Percentiles rank a stretch among this genome's conserved stretches.
These are phyloP conservation scores for Dichomitus squalens DNA, from an alignment of 1,284 basidiomycete species.

Conservation along the genomic window DNA sequence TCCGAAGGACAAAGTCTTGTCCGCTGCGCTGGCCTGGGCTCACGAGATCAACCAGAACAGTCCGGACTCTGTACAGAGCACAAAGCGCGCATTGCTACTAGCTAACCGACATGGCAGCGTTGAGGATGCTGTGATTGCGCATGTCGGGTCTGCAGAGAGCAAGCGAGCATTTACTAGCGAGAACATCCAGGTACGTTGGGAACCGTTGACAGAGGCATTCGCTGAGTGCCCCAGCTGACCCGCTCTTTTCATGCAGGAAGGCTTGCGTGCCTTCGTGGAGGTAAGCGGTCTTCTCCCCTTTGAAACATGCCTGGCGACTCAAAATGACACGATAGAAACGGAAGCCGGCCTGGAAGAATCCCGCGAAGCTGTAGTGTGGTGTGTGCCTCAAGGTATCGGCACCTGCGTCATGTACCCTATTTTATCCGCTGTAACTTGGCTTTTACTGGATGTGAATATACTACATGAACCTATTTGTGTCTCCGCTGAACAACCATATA, in stretches of 20 bases:
- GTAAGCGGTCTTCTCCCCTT: constrained; percentile 25
- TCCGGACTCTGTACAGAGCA: constrained; percentile 79
- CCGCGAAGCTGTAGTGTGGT: constrained; percentile 50
- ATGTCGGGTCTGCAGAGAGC: constrained; percentile 53
- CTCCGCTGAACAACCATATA: too few species aligned
- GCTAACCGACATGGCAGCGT: constrained; percentile 53
- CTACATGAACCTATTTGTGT: too few species aligned
- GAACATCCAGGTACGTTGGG: constrained; percentile 66
- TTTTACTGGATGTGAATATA: too few species aligned
- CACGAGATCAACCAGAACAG: constrained; percentile 66
- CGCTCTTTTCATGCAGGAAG: constrained; percentile 41
- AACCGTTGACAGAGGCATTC: background rate
- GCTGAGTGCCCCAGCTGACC: too few species aligned
- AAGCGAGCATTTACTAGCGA: constrained; percentile 62
- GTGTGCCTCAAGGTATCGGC: background rate
- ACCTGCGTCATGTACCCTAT: too few species aligned
- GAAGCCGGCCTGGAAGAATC: constrained; percentile 59
- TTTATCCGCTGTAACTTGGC: too few species aligned
- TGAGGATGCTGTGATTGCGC: constrained; percentile 54
- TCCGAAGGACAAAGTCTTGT: constrained; percentile 54
- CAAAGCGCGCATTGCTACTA: constrained; percentile 69
- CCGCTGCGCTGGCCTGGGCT: constrained; percentile 68
- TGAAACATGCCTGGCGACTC: background rate
- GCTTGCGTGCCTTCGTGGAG: constrained; percentile 44
- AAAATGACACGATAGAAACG: constrained; percentile 49